A percentile compares a stretch with the other conserved stretches of the same genome.
Evolutionary conservation across 2,329 filamentous ascomycete species (phyloP).

Genomic region (Colletotrichum brevisporum): DNA sequence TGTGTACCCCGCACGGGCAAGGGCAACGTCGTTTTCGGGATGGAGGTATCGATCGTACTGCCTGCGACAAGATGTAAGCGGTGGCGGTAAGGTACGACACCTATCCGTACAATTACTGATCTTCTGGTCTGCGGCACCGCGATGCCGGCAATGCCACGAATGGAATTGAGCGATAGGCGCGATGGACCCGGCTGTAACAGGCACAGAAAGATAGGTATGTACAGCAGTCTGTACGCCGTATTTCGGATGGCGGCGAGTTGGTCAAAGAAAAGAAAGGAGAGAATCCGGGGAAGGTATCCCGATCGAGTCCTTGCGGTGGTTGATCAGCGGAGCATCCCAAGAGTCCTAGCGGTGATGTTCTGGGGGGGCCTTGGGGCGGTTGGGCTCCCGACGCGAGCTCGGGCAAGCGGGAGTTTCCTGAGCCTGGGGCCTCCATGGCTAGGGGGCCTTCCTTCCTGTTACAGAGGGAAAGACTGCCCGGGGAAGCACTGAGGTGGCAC

Average conservation of each 20-base stretch:
- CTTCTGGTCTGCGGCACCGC: background rate
- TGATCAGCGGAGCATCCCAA: conserved; percentile 36
- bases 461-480: too few species aligned
- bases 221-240: background rate
- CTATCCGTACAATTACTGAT: background rate
- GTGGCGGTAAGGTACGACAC: background rate
- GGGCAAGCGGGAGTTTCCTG: background rate
- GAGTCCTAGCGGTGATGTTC: conserved; percentile 12
- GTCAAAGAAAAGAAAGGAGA: conserved; percentile 11
- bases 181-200: background rate
- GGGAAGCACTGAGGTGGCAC: too few species aligned
- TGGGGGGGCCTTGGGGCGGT: background rate
- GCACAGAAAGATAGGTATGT: conserved; percentile 2
- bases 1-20: background rate
- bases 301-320: conserved; percentile 17
- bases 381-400: background rate
- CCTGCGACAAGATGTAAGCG: too few species aligned
- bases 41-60: background rate
- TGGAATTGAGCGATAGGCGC: background rate
- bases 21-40: background rate
- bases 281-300: conserved; percentile 33
- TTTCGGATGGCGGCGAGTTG: background rate
- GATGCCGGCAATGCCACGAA: conserved; percentile 12
- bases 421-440: too few species aligned
- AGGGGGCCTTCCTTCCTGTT: too few species aligned